Evolutionary conservation across 345 rosid genomes (phyloP), one percentile per base, ranked within the genome.

Genomic region (Abelmoschus esculentus): DNA sequence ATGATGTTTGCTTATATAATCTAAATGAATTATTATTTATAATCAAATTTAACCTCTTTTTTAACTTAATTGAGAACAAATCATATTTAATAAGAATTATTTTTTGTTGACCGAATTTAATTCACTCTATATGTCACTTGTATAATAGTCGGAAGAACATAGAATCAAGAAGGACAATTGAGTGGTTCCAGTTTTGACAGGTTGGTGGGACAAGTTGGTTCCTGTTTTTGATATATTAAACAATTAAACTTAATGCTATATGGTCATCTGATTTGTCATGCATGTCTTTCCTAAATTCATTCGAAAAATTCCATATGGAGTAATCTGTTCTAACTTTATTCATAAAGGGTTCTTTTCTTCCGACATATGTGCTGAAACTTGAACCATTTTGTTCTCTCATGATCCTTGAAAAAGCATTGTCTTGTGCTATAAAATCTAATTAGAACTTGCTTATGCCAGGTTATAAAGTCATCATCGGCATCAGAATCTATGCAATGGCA

Each of bases 111-210:
- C 1, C 0, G 6, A 34, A 1, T 34, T 34, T 34, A 34, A 0
- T 34, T 34, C 6, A 5, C 0, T 34, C 6, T 4, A 6, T 6
- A 34, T 34, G 38, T 34, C 6, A 34, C 38, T 34, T 34, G 38
- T 34, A 34, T 1, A 34, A 34, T 34, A 34, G 0, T 4, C 1
- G 5, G 5, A 34, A 34, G 38, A 34, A 34, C 6, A 34, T 34
- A 6, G 38, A 28, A n/a, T n/a, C n/a, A n/a, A 68, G 86, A 83
- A 83, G 98, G 96, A 60, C 84, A 77, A 54, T 86, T 93, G 40
- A 90, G 92, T 50, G 82, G 96, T 70, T 83, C 83, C 73, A 72
- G 90, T 3, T 90, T 93, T 79, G 98, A 93, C 81, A 87, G 98
- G 93, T 88, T 29, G 46, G 78, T 72, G 44, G 26, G 31, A 71